Base-by-base conservation (phyloP, 352 stramenopile species). In the Phytophthora pinifolia region DNA sequence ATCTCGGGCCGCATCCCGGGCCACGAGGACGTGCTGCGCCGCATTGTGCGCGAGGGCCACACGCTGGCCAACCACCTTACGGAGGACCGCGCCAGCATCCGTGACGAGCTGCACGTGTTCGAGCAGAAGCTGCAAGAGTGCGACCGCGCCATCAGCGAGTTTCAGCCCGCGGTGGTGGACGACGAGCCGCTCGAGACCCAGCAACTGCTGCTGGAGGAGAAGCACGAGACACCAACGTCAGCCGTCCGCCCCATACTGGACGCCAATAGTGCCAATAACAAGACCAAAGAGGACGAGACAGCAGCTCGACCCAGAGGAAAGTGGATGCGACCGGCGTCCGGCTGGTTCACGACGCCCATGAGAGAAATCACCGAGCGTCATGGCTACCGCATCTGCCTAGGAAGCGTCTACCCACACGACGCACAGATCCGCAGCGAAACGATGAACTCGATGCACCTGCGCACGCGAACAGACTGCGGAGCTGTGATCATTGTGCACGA, bases 401-500 rank as follows among this genome's bases (percentile, higher is more conserved):
- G 85, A 31, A 93, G 80, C 53, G 85, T 94, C 20, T 94, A 94
- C 56, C 85, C 85, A 3, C 85, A 94, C 51, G 85, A 94, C 52
- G 85, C 85, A 18, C 85, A 94, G 62, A 91, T 94, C 64, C 79
- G 77, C 52, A 83, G 68, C 1, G 74, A 88, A 56, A 48, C 54
- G 2, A 27, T 94, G 18, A 94, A 94, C 36, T 74, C 83, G 27
- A 60, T 85, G 41, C 59, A 86, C 42, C 52, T 94, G 39, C 63
- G 65, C 10, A 38, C 54, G 27, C 70, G 79, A 20, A 93, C 85
- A 7, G 62, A 57, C n/a, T 77, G 69, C 22, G 85, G 85, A 29
- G 87, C 81, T 2, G 75, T 95, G 13, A 79, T 95, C 49, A 92
- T 95, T 31, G 79, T 95, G 20, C 85, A 95, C 43, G 85, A 95